Evolutionary conservation across 2,329 filamentous ascomycete species (phyloP), one percentile per base, ranked within the genome.

Genomic region (Triangularia verruculosa): DNA sequence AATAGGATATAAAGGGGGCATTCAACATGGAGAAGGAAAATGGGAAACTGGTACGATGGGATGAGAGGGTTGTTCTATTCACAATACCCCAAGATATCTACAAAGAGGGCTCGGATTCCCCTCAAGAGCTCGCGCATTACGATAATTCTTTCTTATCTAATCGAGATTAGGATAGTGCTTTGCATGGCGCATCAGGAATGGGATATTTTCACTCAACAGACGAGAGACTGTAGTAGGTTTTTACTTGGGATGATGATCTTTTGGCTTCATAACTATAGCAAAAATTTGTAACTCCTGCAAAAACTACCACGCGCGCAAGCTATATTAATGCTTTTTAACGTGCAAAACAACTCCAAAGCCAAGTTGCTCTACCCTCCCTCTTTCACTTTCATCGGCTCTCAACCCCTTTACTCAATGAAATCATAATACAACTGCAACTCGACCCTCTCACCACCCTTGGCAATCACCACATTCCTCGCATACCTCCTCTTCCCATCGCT

Each of bases 341-440:
- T 52, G 15, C 25, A 22, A n/a, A 5, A 43, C 47, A 32, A 12
- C n/a, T 32, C 11, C 39, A 47, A 47, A 47, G 39, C 39, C 39
- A 20, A 20, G 9, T 17, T 12, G 9, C 13, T 20, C 39, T 17
- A 20, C 39, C 39, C 39, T n/a, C 8, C 11, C 20, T 47, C n/a
- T 47, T 9, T 20, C 11, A 1, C 11, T 47, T 47, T 47, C 7
- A 7, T 20, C 3, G 7, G 20, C 39, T 15, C 34, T 39, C 13
- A 27, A 17, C 25, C 51, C 15, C 1, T 56, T 28, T 64, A 66
- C 59, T 57, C 64, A 28, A 62, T 43, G 61, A 68, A 87, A 72
- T 88, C 84, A 70, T 87, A 88, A 39, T 87, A 78, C 68, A 88
- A 76, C 71, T 80, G 78, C 62, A 86, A 76, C 69, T 78, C 77